Evolutionary conservation across 352 stramenopile genomes (phyloP).

Genomic region (Phytophthora hibernalis): DNA sequence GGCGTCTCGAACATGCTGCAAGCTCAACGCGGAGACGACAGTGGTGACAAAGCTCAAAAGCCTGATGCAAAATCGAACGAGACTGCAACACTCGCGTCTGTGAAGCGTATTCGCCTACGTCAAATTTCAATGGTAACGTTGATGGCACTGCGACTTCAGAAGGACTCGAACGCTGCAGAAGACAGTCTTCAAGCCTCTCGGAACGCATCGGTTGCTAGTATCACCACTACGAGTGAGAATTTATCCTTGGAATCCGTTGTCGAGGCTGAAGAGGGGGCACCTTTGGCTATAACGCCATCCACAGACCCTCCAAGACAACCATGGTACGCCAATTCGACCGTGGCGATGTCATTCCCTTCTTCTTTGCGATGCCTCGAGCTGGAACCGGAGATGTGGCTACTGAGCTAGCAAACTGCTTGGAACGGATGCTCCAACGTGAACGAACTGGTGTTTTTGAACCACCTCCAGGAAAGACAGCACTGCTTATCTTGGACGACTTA

Average conservation of each 20-base stretch:
- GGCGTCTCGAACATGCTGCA: constrained; percentile 3
- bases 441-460: constrained; percentile 55
- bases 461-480: constrained; percentile 56
- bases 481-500: constrained; percentile 66
- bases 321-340: constrained; percentile 41
- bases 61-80: constrained; percentile 4
- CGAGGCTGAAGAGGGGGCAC: constrained; percentile 23
- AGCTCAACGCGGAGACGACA: neutral
- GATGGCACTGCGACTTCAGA: constrained; percentile 42
- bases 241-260: constrained; percentile 9
- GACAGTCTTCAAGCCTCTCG: neutral
- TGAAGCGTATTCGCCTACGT: constrained; percentile 56
- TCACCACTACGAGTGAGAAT: neutral
- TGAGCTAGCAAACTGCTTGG: constrained; percentile 49
- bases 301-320: constrained; percentile 4
- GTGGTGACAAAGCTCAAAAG: constrained; percentile 12
- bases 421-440: constrained; percentile 67
- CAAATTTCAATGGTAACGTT: constrained; percentile 51
- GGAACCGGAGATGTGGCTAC: constrained; percentile 14
- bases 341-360: constrained; percentile 56
- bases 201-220: constrained; percentile 2
- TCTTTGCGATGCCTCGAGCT: constrained; percentile 45
- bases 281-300: constrained; percentile 22
- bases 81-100: constrained; percentile 36
- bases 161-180: neutral